These are phyloP conservation scores for Didymella glomerata DNA, from an alignment of 2,329 filamentous ascomycete genomes.

Conservation along the genomic window DNA sequence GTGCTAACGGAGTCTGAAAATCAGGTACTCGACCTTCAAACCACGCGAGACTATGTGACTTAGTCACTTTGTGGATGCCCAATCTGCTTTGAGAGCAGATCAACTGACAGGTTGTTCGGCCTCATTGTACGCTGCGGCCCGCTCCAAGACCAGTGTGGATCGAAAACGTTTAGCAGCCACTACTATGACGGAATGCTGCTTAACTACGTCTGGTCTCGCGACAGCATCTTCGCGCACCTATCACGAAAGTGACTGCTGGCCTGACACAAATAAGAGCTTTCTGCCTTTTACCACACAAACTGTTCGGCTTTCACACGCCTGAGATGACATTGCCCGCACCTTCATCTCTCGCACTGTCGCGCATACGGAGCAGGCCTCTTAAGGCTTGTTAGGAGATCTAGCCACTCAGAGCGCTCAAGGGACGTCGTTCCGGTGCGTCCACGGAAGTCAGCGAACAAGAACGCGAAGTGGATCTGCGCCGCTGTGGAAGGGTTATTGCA, in stretches of 20 bases:
- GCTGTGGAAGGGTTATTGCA: not conserved
- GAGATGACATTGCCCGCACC: not conserved
- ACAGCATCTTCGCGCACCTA: not conserved
- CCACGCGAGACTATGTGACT: conserved; percentile 12
- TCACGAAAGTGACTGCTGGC: not conserved
- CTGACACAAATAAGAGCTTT: not conserved
- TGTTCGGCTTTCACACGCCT: too few relatives aligned
- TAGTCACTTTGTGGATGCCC: conserved; percentile 21
- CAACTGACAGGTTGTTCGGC: conserved; percentile 18
- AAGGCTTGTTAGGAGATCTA: not conserved
- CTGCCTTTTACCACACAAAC: not conserved
- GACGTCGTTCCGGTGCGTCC: conserved; percentile 1
- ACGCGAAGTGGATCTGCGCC: conserved; percentile 4
- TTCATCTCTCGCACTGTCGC: not conserved
- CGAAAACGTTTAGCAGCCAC: conserved; percentile 17
- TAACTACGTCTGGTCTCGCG: conserved; percentile 2
- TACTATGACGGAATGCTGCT: conserved; percentile 16
- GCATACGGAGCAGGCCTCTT: conserved; percentile 1
- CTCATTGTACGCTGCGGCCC: conserved; percentile 22
- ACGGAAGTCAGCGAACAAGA: conserved; percentile 5
- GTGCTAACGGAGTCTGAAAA: conserved; percentile 6
- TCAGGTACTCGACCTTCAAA: not conserved
- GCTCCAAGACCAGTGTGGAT: conserved; percentile 20
- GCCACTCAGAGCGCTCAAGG: conserved; percentile 4
- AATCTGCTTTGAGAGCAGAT: conserved; percentile 13